Conservation (phyloP, 108 stramenopile species). For the Poteriospumella lacustris region DNA sequence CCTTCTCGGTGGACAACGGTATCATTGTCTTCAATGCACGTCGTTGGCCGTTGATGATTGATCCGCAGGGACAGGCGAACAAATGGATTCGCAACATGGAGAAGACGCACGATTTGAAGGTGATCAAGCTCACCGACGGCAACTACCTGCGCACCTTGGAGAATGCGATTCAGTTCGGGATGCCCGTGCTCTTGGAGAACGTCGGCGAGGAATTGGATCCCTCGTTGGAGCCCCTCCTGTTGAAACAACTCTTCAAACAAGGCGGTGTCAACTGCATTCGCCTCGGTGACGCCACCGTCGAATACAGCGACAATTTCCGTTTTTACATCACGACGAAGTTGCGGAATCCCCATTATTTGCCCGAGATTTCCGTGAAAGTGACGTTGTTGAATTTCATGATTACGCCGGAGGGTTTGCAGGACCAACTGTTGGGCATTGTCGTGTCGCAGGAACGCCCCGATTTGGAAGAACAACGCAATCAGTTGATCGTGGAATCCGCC, state of each 20-base stretch:
- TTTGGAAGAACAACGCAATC: slow-evolving; percentile 51
- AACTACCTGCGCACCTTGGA: slow-evolving; percentile 59
- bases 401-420: slow-evolving; percentile 48
- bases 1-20: slow-evolving; percentile 57
- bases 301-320: slow-evolving; percentile 49
- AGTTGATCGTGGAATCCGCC: slow-evolving; percentile 43
- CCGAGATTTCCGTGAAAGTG: slow-evolving; percentile 50
- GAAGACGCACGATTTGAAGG: slow-evolving; percentile 41
- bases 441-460: slow-evolving; percentile 52
- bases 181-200: slow-evolving; percentile 59
- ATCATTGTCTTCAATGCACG: slow-evolving; percentile 59
- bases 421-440: slow-evolving; percentile 51
- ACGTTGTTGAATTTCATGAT: slow-evolving; percentile 51
- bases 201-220: slow-evolving; percentile 61
- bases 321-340: slow-evolving; percentile 56
- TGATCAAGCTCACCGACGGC: slow-evolving; percentile 57
- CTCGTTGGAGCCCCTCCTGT: slow-evolving; percentile 55
- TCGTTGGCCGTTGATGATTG: slow-evolving; percentile 64
- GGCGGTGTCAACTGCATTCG: slow-evolving; percentile 54
- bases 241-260: slow-evolving; percentile 59
- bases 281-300: slow-evolving; percentile 56
- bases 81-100: slow-evolving; percentile 64
- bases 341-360: slow-evolving; percentile 49
- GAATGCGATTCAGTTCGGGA: slow-evolving; percentile 59
- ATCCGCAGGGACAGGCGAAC: slow-evolving; percentile 56